Base-by-base conservation (phyloP, 805 yeast genomes). In the Yarrowia sp. region DNA sequence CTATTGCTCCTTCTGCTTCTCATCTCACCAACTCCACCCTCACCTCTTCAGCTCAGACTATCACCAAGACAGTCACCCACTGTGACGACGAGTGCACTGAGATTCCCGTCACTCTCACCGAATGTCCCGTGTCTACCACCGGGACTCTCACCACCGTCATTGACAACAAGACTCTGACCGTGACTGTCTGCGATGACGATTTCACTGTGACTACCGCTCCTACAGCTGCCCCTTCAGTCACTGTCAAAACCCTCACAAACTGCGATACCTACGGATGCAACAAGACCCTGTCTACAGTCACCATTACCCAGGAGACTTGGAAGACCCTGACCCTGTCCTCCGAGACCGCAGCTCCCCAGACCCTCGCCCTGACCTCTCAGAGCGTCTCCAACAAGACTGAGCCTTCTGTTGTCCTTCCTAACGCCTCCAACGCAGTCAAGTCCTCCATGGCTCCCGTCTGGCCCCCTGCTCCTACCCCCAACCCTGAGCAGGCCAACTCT, bases 401-500 rank as follows among this genome's bases (percentile, higher is more conserved):
- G 36, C 19, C 63, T 40, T 15, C 45, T 19, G 12, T 48, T 32
- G 41, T 49, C 41, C 35, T 36, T 36, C 53, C 50, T 26, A 40
- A 40, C 36, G 48, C 14, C 14, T 16, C 46, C 43, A 36, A 11
- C 32, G 50, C 40, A 15, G 49, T 26, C 63, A 7, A 22, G 46
- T 53, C 38, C 63, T 48, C 42, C 65, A n/a, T 19, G 19, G 42
- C 42, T 43, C 50, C 49, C 22, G 49, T 42, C 49, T 26, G 38
- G 64, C 26, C 64, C 9, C 41, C 26, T 56, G 64, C 43, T 32
- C 19, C 59, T 19, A 26, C 14, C 41, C 67, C 67, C 26, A 19
- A 19, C 19, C 19, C 19, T 19, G 67, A 63, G 67, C 67, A 63
- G 40, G 67, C 67, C 40, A 63, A 63, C 56, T 63, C 67, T 11